A percentile compares a stretch with the other conserved stretches of the same genome.
Conservation (phyloP, 2,329 filamentous ascomycete species). For the Penicillium sp. region DNA sequence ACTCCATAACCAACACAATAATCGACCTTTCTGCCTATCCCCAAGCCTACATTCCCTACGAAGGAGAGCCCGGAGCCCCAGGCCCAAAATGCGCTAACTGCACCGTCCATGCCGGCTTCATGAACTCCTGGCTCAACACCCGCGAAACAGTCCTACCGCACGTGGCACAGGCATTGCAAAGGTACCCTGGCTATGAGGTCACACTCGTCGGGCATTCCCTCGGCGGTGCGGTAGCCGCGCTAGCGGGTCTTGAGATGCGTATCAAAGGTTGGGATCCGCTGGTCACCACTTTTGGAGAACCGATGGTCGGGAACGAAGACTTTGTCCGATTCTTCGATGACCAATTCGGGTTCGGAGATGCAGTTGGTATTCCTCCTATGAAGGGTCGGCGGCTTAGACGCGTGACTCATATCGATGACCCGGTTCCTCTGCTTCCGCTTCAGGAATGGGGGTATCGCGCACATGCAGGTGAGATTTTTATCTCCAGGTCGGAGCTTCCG, state of each 20-base stretch:
- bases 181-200: conserved; percentile 71
- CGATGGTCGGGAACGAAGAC: conserved; percentile 59
- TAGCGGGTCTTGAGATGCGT: conserved; percentile 81
- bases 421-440: conserved; percentile 83
- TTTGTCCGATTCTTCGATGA: conserved; percentile 57
- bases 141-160: conserved; percentile 68
- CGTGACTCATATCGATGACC: conserved; percentile 83
- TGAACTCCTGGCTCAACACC: conserved; percentile 78
- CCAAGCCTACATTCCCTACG: conserved; percentile 89
- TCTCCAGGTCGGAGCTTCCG: conserved; percentile 69
- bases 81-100: conserved; percentile 75
- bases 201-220: conserved; percentile 87
- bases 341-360: conserved; percentile 46
- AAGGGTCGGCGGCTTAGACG: conserved; percentile 60
- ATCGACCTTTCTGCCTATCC: conserved; percentile 86
- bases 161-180: conserved; percentile 59
- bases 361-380: conserved; percentile 17
- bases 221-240: conserved; percentile 84
- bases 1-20: conserved; percentile 89
- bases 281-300: conserved; percentile 93
- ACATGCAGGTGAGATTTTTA: conserved; percentile 87
- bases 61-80: conserved; percentile 49
- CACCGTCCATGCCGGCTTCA: conserved; percentile 89
- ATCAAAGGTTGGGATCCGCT: conserved; percentile 72
- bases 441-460: conserved; percentile 84